These are phyloP conservation scores for Malus hybrid DNA, from an alignment of 331 rosid genomes.

Conservation along the genomic window DNA sequence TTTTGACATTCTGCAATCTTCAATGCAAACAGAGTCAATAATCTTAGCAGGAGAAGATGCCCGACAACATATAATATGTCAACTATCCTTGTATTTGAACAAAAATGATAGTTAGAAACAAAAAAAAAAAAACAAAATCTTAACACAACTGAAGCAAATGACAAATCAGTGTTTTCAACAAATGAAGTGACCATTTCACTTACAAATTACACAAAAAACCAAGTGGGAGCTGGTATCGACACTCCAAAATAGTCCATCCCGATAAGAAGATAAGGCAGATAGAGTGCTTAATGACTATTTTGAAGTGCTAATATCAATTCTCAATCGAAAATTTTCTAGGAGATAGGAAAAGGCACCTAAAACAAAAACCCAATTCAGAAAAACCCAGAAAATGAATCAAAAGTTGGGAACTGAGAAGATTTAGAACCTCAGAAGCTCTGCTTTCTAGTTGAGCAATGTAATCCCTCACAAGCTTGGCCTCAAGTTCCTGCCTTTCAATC, in stretches of 20 bases:
- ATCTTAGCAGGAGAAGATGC: conserved; percentile 1
- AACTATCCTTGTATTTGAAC: background rate
- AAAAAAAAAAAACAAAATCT: too few species aligned
- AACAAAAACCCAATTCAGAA: background rate
- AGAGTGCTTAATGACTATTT: too few species aligned
- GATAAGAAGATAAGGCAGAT: too few species aligned
- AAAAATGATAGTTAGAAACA: too few species aligned
- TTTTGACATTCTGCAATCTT: conserved; percentile 78
- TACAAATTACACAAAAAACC: too few species aligned
- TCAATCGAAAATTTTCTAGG: background rate
- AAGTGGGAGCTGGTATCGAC: too few species aligned
- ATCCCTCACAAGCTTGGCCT: conserved; percentile 43
- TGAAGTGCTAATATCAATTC: too few species aligned
- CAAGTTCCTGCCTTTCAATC: conserved; percentile 55
- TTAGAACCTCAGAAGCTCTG: conserved; percentile 51
- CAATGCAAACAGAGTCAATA: background rate
- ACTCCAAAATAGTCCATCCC: too few species aligned
- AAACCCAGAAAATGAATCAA: background rate
- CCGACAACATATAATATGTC: background rate
- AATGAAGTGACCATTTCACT: too few species aligned
- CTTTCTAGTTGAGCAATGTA: conserved; percentile 51
- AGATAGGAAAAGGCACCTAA: background rate
- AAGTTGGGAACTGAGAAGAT: background rate
- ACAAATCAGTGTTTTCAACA: background rate
- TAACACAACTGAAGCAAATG: background rate